A percentile compares a stretch with the other conserved stretches of the same genome.
Evolutionary conservation across 768 basidiomycete species (phyloP).

Genomic region (Kwoniella europaea): DNA sequence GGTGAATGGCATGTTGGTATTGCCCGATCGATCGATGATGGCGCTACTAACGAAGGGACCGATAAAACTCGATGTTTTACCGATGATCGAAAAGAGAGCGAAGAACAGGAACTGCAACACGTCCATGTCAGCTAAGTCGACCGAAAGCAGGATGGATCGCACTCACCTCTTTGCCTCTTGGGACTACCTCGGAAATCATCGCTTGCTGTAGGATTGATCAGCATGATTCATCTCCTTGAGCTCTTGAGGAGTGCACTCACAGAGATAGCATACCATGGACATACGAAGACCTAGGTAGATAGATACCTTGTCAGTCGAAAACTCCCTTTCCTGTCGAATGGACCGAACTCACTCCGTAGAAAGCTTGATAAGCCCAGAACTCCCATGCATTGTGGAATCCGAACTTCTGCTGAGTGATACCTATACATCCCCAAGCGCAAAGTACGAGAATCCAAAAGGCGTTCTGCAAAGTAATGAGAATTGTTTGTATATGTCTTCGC

Average conservation of each 20-base stretch:
- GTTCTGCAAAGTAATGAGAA: conserved; percentile 50
- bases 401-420: conserved; percentile 73
- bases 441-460: conserved; percentile 52
- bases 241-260: conserved; percentile 57
- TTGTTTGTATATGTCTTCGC: too few species aligned
- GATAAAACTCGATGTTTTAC: conserved; percentile 52
- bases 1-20: conserved; percentile 55
- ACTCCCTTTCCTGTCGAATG: background rate
- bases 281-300: conserved; percentile 63
- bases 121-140: background rate
- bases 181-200: conserved; percentile 69
- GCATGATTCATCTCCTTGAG: background rate
- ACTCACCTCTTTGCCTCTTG: conserved; percentile 74
- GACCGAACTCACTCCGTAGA: conserved; percentile 21
- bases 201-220: conserved; percentile 44
- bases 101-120: conserved; percentile 68
- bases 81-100: conserved; percentile 76
- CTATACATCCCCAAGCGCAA: conserved; percentile 71
- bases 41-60: conserved; percentile 52
- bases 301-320: background rate
- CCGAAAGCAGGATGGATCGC: background rate
- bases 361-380: conserved; percentile 67
- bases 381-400: conserved; percentile 86
- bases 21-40: conserved; percentile 49
- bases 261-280: conserved; percentile 85